Percentiles rank a stretch among this genome's conserved stretches.
phyloP scores from a whole-genome alignment of 805 yeast genomes.

The Schizosaccharomyces lindneri region DNA sequence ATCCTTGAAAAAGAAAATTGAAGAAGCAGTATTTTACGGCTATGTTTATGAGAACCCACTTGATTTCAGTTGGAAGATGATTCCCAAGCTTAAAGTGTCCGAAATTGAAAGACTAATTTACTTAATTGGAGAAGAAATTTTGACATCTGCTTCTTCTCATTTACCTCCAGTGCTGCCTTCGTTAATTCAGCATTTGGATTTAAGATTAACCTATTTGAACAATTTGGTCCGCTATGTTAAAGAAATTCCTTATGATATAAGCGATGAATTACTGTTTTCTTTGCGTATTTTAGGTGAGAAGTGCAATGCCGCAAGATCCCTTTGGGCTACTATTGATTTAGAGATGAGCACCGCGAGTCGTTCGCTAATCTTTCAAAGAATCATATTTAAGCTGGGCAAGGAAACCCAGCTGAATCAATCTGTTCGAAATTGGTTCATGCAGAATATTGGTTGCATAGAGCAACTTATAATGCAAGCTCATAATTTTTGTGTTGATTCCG shows the following conservation, averaged over 20 bases:
- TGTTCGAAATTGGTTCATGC: not conserved
- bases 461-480: not conserved
- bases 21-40: conserved; percentile 57
- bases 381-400: not conserved
- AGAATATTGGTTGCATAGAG: not conserved
- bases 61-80: not conserved
- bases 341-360: not conserved
- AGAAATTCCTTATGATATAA: not conserved
- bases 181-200: not conserved
- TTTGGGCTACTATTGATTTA: not conserved
- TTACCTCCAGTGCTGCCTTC: not conserved
- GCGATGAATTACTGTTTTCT: too few species aligned
- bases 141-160: not conserved
- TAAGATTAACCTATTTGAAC: not conserved
- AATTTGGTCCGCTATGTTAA: not conserved
- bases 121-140: not conserved
- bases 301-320: not conserved
- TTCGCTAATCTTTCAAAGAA: not conserved
- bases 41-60: conserved; percentile 7
- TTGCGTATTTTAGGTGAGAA: not conserved
- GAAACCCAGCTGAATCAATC: not conserved
- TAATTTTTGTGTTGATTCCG: not conserved
- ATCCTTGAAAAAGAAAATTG: conserved; percentile 46
- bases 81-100: too few species aligned
- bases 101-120: not conserved